Evolutionary conservation across 2,329 filamentous ascomycete genomes (phyloP).

Genomic region (Sclerotinia glacialis): DNA sequence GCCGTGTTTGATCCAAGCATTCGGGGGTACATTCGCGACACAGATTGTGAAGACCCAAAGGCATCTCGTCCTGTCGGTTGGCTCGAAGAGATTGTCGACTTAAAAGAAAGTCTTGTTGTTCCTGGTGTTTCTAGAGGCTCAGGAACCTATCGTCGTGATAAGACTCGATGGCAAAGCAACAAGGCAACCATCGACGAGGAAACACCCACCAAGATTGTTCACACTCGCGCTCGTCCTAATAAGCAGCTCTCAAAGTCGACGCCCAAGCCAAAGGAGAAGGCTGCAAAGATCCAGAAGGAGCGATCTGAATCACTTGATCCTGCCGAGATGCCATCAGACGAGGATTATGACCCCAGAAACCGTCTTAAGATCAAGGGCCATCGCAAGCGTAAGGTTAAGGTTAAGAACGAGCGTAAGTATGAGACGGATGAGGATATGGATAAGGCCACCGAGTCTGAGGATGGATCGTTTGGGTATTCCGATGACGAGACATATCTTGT

Average conservation of each 20-base stretch:
- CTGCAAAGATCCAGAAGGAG: constrained; percentile 7
- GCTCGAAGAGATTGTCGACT: constrained; percentile 30
- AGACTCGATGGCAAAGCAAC: neutral
- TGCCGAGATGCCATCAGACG: constrained; percentile 22
- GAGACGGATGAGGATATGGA: constrained; percentile 6
- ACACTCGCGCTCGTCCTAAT: neutral
- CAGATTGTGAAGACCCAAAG: constrained; percentile 16
- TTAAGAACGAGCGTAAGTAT: neutral
- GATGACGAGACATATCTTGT: neutral
- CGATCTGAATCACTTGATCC: constrained; percentile 12
- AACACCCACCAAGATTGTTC: neutral
- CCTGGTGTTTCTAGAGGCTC: constrained; percentile 33
- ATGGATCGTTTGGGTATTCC: neutral
- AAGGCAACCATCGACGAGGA: constrained; percentile 5
- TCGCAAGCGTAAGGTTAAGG: constrained; percentile 18
- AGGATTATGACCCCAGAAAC: constrained; percentile 21
- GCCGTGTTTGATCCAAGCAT: constrained; percentile 22
- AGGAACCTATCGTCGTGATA: constrained; percentile 30
- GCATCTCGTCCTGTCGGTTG: constrained; percentile 27
- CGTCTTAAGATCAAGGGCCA: constrained; percentile 12
- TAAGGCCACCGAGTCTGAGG: neutral
- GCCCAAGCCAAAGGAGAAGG: neutral
- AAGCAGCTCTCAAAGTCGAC: neutral
- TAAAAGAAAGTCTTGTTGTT: constrained; percentile 27
- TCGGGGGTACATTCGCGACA: constrained; percentile 34